phyloP scores from a whole-genome alignment of 2,329 filamentous ascomycete species.

The Dothidotthia symphoricarpi region DNA sequence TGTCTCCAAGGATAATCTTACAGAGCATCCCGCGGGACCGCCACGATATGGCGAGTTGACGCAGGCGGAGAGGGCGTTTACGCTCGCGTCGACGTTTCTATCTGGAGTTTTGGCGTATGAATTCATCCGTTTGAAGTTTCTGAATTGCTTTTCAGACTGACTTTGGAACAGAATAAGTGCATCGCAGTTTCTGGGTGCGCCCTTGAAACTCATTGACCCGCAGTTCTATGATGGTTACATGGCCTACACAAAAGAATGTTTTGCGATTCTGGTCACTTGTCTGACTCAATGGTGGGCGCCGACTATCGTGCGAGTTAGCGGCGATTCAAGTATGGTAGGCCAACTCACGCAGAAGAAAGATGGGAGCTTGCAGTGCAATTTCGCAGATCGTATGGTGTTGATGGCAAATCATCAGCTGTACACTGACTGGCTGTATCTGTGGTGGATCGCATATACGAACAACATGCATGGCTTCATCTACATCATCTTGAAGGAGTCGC shows the following conservation, averaged over 20 bases:
- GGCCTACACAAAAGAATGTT: constrained; percentile 80
- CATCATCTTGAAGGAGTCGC: constrained; percentile 85
- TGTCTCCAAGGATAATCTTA: constrained; percentile 44
- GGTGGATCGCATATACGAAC: constrained; percentile 89
- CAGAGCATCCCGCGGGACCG: constrained; percentile 45
- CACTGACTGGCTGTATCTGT: constrained; percentile 88
- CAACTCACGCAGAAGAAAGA: constrained; percentile 69
- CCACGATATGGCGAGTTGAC: constrained; percentile 49
- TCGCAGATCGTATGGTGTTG: constrained; percentile 77
- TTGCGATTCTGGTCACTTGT: constrained; percentile 73
- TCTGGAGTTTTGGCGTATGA: constrained; percentile 50
- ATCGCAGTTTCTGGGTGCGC: constrained; percentile 73
- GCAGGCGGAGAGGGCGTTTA: constrained; percentile 52
- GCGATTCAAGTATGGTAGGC: constrained; percentile 73
- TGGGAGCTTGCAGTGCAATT: constrained; percentile 73
- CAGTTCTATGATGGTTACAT: constrained; percentile 84
- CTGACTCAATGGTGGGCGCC: constrained; percentile 88
- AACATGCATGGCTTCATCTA: constrained; percentile 82
- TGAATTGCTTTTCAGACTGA: constrained; percentile 10
- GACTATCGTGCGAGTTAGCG: constrained; percentile 77
- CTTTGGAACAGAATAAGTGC: constrained; percentile 49
- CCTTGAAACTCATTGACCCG: constrained; percentile 72
- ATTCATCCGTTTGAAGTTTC: not conserved
- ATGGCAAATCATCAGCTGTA: constrained; percentile 89
- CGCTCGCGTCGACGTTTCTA: constrained; percentile 51